Percentiles rank a stretch among this genome's conserved stretches.
phyloP scores from a whole-genome alignment of 345 rosid species.

The Aegle marmelos region DNA sequence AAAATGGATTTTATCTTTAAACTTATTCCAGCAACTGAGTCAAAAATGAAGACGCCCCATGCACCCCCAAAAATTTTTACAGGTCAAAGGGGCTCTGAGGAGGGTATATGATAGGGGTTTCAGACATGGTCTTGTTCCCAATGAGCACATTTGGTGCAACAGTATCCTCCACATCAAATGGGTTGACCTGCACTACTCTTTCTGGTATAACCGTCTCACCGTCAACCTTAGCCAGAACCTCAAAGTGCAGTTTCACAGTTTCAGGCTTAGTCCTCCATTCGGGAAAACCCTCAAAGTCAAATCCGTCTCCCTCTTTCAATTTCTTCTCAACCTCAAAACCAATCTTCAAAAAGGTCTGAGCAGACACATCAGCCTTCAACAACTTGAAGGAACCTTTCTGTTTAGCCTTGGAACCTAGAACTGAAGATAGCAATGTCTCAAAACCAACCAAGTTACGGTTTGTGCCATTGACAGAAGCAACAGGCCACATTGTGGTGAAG shows the following conservation, averaged over 20 bases:
- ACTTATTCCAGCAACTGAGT: background rate
- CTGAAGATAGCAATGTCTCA: conserved; percentile 66
- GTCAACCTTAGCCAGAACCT: conserved; percentile 86
- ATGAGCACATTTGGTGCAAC: conserved; percentile 45
- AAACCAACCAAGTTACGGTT: conserved; percentile 71
- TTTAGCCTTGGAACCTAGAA: conserved; percentile 72
- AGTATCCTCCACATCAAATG: conserved; percentile 60
- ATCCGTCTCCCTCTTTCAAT: conserved; percentile 51
- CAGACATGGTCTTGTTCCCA: conserved; percentile 60
- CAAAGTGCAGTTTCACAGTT: conserved; percentile 67
- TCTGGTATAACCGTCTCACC: conserved; percentile 72
- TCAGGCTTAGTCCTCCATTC: conserved; percentile 88
- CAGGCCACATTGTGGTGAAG: conserved; percentile 83
- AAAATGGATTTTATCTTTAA: conserved; percentile 1
- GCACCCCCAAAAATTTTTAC: conserved; percentile 24
- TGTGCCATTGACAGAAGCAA: conserved; percentile 74
- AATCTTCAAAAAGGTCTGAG: conserved; percentile 81
- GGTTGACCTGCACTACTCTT: conserved; percentile 64
- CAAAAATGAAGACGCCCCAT: background rate
- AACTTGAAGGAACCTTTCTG: conserved; percentile 72
- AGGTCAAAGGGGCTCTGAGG: conserved; percentile 64
- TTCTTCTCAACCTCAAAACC: conserved; percentile 84
- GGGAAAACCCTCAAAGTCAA: conserved; percentile 41
- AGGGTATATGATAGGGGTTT: conserved; percentile 48
- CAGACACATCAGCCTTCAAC: conserved; percentile 69